Evolutionary conservation across 495 filamentous ascomycete genomes (phyloP).

Genomic region (Penicillium canariense): DNA sequence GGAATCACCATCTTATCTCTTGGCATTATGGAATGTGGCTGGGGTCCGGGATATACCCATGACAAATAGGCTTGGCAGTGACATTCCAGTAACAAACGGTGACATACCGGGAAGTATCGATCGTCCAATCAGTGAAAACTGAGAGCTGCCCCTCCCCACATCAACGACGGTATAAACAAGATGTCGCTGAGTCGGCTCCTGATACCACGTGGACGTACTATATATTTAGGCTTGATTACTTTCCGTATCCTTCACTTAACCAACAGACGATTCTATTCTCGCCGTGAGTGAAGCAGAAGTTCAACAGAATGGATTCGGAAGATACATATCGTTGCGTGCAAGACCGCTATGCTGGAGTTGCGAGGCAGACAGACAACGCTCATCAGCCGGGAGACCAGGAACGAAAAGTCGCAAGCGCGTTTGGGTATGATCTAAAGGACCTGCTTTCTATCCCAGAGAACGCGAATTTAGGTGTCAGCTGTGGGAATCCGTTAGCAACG

Average conservation of each 20-base stretch:
- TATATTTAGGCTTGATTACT: slow-evolving; percentile 2
- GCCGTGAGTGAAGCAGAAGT: neutral
- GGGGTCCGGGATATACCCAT: neutral
- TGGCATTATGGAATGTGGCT: neutral
- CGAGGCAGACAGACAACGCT: neutral
- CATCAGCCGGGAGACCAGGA: neutral
- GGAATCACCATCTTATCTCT: neutral
- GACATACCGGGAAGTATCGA: neutral
- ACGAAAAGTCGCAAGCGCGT: slow-evolving; percentile 2
- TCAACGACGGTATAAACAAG: neutral
- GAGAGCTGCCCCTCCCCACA: neutral
- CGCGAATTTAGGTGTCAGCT: slow-evolving; percentile 4
- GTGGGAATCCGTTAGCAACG: slow-evolving; percentile 12
- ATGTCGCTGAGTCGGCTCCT: neutral
- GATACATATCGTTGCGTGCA: slow-evolving; percentile 11
- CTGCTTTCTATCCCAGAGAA: slow-evolving; percentile 4
- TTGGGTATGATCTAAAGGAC: neutral
- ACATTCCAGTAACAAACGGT: neutral
- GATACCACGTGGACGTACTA: neutral
- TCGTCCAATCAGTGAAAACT: neutral
- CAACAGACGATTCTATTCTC: neutral
- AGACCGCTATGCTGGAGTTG: slow-evolving; percentile 4
- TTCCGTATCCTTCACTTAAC: neutral
- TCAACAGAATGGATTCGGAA: slow-evolving; percentile 1
- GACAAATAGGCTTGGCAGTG: slow-evolving; percentile 4